These are phyloP conservation scores for Penicillium lagena DNA, from an alignment of 495 filamentous ascomycete species.

Conservation along the genomic window DNA sequence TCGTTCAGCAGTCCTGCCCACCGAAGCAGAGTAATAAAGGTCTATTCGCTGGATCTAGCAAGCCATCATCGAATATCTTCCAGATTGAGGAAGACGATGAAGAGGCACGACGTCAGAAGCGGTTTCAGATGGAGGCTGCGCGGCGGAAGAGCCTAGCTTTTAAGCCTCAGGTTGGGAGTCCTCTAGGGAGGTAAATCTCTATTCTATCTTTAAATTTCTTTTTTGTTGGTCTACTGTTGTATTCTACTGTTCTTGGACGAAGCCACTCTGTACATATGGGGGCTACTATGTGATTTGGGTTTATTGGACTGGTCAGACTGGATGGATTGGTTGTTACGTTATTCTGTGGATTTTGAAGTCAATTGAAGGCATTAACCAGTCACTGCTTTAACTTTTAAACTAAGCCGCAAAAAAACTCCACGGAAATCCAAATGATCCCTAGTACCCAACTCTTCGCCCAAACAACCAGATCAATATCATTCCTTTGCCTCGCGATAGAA, in stretches of 20 bases:
- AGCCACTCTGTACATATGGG: conserved; percentile 15
- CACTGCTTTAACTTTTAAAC: background rate
- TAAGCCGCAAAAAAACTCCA: no score
- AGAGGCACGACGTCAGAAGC: conserved; percentile 40
- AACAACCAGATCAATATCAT: background rate
- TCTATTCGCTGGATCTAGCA: conserved; percentile 28
- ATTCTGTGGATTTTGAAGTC: background rate
- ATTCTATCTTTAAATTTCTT: background rate
- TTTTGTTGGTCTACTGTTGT: conserved; percentile 6
- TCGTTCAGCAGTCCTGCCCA: conserved; percentile 69
- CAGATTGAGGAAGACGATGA: conserved; percentile 19
- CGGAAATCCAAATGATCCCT: no score
- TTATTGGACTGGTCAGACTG: background rate
- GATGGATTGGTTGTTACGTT: conserved; percentile 1
- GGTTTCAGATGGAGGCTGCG: conserved; percentile 64
- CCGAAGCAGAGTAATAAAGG: conserved; percentile 52
- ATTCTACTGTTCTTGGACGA: conserved; percentile 1
- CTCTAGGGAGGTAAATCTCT: conserved; percentile 35
- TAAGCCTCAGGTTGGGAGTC: conserved; percentile 73
- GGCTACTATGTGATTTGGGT: conserved; percentile 3
- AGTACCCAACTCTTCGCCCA: no score
- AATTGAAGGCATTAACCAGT: background rate
- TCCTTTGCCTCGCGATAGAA: conserved; percentile 55
- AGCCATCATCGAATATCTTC: conserved; percentile 1
- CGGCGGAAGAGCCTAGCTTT: conserved; percentile 78